Evolutionary conservation across 257 asterid species (phyloP), one percentile per base, ranked within the genome.

Genomic region (Ballota nigra): DNA sequence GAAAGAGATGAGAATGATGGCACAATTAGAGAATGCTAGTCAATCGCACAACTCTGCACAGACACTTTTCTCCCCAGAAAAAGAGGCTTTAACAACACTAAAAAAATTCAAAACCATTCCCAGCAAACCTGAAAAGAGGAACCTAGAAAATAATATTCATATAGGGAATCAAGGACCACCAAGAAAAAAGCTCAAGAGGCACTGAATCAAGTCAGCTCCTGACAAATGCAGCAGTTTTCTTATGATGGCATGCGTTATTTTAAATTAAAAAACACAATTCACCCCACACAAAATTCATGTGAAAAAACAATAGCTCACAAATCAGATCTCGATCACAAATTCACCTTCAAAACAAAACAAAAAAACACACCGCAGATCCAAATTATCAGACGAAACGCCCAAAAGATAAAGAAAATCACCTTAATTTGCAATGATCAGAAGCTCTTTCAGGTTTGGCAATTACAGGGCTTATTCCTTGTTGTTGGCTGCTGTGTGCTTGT

Each of bases 121-220:
- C 79, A 73, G 71, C 64, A 76, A 82, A 72, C 79, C 76, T 72
- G 78, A 63, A 82, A 78, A 81, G 77, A 71, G 62, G 60, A 57
- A 75, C 78, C 76, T 74, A 31, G 67, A 79, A 72, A 74, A 78
- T 18, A 76, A 82, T 71, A 78, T 24, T 73, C 78, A 70, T 63
- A 63, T 22, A 74, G 76, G 78, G 79, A 70, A 79, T 82, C 81
- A 77, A 82, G 80, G 84, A 76, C 84, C 82, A 79, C 80, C 74
- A 69, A 47, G 58, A 73, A 66, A 68, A 72, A 43, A 51, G 78
- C 61, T 66, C 52, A 76, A 69, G 75, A 20, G 56, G 59, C 66
- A 76, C 69, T 69, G 86, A 75, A 73, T 76, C 78, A 73, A 73
- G 83, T 82, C 83, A 74, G 86, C 77, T 59, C 77, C 79, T 70